Evolutionary conservation across 805 yeast genomes (phyloP).

Genomic region (Candida michaelii): DNA sequence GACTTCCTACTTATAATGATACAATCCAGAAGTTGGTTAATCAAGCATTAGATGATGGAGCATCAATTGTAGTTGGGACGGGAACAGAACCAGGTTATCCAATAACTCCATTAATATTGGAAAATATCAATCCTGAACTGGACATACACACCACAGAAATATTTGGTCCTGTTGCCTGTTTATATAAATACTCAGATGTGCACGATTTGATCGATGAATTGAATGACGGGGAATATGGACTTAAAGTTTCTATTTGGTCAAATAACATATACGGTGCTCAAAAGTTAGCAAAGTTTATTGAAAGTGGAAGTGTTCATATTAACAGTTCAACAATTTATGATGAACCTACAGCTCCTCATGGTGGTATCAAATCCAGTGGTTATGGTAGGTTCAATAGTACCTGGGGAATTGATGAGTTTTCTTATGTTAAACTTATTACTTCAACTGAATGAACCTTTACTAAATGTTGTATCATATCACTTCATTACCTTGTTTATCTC

Average conservation of each 20-base stretch:
- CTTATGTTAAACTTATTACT: constrained; percentile 37
- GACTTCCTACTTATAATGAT: constrained; percentile 25
- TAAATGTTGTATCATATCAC: too few species aligned
- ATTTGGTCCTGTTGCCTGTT: constrained; percentile 44
- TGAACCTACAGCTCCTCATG: constrained; percentile 43
- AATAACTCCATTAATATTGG: constrained; percentile 31
- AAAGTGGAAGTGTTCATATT: constrained; percentile 43
- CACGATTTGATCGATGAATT: constrained; percentile 20
- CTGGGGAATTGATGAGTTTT: constrained; percentile 48
- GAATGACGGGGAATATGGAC: constrained; percentile 33
- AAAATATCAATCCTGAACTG: constrained; percentile 30
- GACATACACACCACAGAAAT: constrained; percentile 30
- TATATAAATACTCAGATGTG: constrained; percentile 24
- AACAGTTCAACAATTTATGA: constrained; percentile 33
- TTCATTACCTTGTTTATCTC: too few species aligned
- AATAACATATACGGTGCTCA: constrained; percentile 32
- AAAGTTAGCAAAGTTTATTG: constrained; percentile 31
- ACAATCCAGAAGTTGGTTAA: constrained; percentile 26
- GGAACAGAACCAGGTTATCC: constrained; percentile 3
- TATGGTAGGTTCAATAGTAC: constrained; percentile 36
- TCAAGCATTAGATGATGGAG: constrained; percentile 41
- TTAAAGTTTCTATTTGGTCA: constrained; percentile 46
- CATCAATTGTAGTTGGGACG: constrained; percentile 27
- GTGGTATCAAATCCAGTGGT: constrained; percentile 43
- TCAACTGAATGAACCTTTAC: constrained; percentile 10